Percentiles rank a stretch among this genome's conserved stretches.
Conservation (phyloP, 2,329 filamentous ascomycete species). For the Calonectria ilicicola region DNA sequence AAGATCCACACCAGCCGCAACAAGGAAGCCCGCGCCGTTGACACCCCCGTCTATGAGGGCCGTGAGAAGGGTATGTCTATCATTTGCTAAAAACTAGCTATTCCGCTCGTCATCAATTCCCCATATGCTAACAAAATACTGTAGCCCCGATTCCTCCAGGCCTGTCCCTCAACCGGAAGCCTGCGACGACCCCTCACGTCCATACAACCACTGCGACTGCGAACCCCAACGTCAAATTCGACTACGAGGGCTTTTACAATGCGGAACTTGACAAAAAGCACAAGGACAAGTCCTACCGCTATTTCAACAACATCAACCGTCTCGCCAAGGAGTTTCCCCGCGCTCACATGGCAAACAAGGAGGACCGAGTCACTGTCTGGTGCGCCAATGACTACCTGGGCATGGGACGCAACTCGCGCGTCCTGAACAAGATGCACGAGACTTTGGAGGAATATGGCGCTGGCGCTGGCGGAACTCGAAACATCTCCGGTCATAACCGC, state of each 20-base stretch:
- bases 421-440: constrained; percentile 92
- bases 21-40: constrained; percentile 83
- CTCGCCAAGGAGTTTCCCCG: constrained; percentile 95
- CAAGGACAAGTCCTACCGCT: constrained; percentile 99
- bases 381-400: constrained; percentile 99
- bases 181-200: constrained; percentile 34
- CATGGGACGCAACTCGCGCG: constrained; percentile 92
- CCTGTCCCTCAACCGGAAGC: constrained; percentile 37
- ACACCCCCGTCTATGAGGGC: constrained; percentile 63
- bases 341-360: constrained; percentile 86
- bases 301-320: constrained; percentile 99
- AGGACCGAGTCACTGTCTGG: constrained; percentile 96
- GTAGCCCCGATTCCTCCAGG: constrained; percentile 40
- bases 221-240: constrained; percentile 72
- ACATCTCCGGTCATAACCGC: constrained; percentile 97
- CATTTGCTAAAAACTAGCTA: not conserved
- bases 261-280: constrained; percentile 97
- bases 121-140: constrained; percentile 18
- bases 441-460: constrained; percentile 95
- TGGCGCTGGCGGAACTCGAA: constrained; percentile 93
- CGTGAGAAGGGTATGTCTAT: constrained; percentile 65
- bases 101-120: not conserved
- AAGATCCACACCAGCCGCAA: constrained; percentile 84
- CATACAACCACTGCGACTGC: constrained; percentile 38
- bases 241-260: constrained; percentile 92